phyloP scores from a whole-genome alignment of 805 yeast genomes.

The Tetrapisispora fleetii region DNA sequence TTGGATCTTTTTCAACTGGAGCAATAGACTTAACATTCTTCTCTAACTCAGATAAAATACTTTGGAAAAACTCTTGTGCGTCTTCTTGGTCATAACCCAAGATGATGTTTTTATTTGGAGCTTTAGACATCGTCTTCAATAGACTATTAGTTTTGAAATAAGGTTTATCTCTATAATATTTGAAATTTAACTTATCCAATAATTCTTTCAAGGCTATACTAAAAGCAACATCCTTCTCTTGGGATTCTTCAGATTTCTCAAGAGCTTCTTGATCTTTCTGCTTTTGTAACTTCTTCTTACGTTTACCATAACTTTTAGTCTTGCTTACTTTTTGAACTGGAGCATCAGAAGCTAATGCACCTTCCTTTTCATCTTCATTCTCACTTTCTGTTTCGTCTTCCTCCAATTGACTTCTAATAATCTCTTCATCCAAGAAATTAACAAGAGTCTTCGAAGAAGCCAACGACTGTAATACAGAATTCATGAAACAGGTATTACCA shows the following conservation, averaged over 20 bases:
- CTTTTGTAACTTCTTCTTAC: conserved; percentile 13
- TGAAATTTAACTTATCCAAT: conserved; percentile 44
- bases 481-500: conserved; percentile 93
- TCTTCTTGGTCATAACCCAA: conserved; percentile 89
- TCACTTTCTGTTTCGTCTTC: not conserved
- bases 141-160: conserved; percentile 54
- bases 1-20: conserved; percentile 10
- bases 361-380: too few relatives aligned
- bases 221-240: conserved; percentile 31
- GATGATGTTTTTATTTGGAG: conserved; percentile 68
- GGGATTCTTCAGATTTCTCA: conserved; percentile 14
- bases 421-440: conserved; percentile 42
- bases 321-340: conserved; percentile 4
- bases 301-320: conserved; percentile 13
- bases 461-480: conserved; percentile 73
- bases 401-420: conserved; percentile 9
- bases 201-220: conserved; percentile 44
- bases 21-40: conserved; percentile 23
- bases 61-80: conserved; percentile 92
- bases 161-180: conserved; percentile 42
- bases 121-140: conserved; percentile 61
- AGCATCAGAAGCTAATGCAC: conserved; percentile 2
- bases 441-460: conserved; percentile 60
- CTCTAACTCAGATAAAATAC: conserved; percentile 59
- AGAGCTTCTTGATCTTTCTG: conserved; percentile 9